phyloP scores from a whole-genome alignment of 2,329 filamentous ascomycete genomes.

The Coniosporium tulheliwenetii region DNA sequence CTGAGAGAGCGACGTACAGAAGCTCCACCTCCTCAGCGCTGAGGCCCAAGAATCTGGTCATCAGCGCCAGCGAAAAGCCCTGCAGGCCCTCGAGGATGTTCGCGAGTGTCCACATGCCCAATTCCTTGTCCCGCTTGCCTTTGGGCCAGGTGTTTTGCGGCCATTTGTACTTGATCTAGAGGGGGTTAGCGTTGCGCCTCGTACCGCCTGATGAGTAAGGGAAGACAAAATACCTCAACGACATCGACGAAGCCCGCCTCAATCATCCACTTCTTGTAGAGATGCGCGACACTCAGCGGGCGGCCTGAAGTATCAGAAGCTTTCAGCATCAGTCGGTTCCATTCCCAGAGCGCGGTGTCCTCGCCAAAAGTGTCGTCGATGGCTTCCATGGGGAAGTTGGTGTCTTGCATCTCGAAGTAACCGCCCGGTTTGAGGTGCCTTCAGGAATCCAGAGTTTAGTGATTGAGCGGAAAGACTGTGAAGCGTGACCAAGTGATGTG shows the following conservation, averaged over 20 bases:
- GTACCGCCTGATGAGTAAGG: no score
- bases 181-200: neutral
- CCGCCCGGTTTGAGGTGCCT: conserved; percentile 33
- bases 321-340: conserved; percentile 20
- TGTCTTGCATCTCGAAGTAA: conserved; percentile 35
- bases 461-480: neutral
- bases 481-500: neutral
- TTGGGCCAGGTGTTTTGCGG: conserved; percentile 30
- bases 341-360: conserved; percentile 14
- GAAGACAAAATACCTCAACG: conserved; percentile 12
- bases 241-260: conserved; percentile 28
- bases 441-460: conserved; percentile 6
- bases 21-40: conserved; percentile 27
- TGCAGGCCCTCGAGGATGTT: conserved; percentile 26
- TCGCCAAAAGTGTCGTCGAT: conserved; percentile 18
- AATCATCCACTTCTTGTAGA: conserved; percentile 22
- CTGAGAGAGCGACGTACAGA: conserved; percentile 12
- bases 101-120: conserved; percentile 28
- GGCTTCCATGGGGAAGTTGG: conserved; percentile 23
- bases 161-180: conserved; percentile 17
- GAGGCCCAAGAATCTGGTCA: conserved; percentile 26
- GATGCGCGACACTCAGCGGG: conserved; percentile 21
- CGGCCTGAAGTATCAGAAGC: conserved; percentile 24
- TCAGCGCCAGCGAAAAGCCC: conserved; percentile 24
- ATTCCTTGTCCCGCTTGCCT: conserved; percentile 32